Conservation (phyloP, 495 filamentous ascomycete genomes). For the Apodospora peruviana region DNA sequence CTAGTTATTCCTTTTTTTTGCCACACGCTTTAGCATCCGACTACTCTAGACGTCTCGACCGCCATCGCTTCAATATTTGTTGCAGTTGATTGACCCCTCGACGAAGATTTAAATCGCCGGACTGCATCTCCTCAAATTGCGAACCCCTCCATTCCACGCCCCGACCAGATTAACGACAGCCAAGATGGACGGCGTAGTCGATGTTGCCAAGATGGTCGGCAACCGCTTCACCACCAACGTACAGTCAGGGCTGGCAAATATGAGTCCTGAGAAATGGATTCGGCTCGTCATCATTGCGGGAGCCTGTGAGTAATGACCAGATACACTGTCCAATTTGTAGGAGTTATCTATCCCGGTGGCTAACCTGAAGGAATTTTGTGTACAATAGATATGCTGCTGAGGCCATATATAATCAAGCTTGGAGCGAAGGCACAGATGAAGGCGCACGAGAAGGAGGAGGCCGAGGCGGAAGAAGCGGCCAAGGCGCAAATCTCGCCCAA, state of each 20-base stretch:
- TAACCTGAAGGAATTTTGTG: not conserved
- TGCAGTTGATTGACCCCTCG: too few relatives aligned
- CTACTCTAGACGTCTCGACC: too few relatives aligned
- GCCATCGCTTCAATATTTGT: too few relatives aligned
- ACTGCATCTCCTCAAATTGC: too few relatives aligned
- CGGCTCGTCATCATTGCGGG: slow-evolving; percentile 56
- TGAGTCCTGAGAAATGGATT: slow-evolving; percentile 53
- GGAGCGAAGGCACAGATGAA: slow-evolving; percentile 38
- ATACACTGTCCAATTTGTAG: not conserved
- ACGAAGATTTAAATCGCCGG: too few relatives aligned
- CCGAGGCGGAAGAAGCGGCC: slow-evolving; percentile 13
- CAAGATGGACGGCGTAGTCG: slow-evolving; percentile 17
- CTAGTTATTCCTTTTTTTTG: not conserved
- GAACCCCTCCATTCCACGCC: too few relatives aligned
- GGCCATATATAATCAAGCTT: slow-evolving; percentile 56
- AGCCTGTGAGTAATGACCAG: slow-evolving; percentile 15
- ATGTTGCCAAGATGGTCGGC: slow-evolving; percentile 24
- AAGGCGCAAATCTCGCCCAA: slow-evolving; percentile 43
- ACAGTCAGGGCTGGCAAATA: slow-evolving; percentile 45
- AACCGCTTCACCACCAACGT: slow-evolving; percentile 52
- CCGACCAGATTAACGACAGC: too few relatives aligned
- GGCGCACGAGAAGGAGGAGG: slow-evolving; percentile 39
- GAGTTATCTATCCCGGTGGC: not conserved
- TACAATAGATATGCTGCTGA: slow-evolving; percentile 55
- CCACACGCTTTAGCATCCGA: not conserved